Conservation (phyloP, 129 eudicot genomes). For the Saussurea involucrata region DNA sequence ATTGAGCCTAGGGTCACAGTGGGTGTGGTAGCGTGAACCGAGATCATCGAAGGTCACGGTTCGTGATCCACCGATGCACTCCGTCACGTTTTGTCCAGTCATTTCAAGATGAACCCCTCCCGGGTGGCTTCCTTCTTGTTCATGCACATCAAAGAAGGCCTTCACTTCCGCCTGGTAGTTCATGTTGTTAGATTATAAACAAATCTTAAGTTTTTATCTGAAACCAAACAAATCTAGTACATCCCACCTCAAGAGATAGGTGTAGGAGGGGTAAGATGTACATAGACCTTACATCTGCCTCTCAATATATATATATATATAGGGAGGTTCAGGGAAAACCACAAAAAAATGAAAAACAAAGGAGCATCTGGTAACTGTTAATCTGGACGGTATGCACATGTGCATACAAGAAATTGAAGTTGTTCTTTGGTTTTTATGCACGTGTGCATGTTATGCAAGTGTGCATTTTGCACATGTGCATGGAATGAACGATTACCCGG, state of each 20-base stretch:
- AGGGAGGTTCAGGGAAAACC: too few relatives aligned
- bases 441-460: too few relatives aligned
- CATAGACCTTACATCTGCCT: neutral
- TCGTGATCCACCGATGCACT: conserved; percentile 72
- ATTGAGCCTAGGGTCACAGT: conserved; percentile 68
- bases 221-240: neutral
- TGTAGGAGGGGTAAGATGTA: too few relatives aligned
- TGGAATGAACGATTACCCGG: too few relatives aligned
- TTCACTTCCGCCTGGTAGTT: conserved; percentile 56
- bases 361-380: too few relatives aligned
- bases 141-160: conserved; percentile 78
- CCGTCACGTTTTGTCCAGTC: conserved; percentile 79
- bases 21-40: conserved; percentile 72
- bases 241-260: neutral
- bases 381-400: too few relatives aligned
- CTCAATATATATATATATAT: too few relatives aligned
- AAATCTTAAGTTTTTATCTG: neutral
- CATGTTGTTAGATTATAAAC: neutral
- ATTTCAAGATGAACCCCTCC: conserved; percentile 78
- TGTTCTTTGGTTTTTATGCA: too few relatives aligned
- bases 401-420: too few relatives aligned
- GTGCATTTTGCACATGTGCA: too few relatives aligned
- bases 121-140: conserved; percentile 76
- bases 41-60: conserved; percentile 65
- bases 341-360: too few relatives aligned